phyloP scores from a whole-genome alignment of 495 filamentous ascomycete genomes.

The Rhizodiscina lignyota region DNA sequence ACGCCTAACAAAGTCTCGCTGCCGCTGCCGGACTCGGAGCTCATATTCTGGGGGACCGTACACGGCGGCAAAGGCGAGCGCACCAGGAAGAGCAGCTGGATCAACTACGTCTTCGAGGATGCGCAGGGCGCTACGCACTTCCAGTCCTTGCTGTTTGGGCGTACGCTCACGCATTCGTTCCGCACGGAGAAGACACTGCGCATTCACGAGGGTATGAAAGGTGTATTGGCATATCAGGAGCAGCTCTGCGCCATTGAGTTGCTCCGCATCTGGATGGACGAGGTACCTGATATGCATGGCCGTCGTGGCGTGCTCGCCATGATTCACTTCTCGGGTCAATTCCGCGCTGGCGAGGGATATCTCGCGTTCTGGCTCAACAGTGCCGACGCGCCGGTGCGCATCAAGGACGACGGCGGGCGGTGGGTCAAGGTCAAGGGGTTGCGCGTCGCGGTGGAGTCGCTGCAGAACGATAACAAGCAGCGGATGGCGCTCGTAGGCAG shows the following conservation, averaged over 20 bases:
- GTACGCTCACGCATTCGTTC: conserved; percentile 18
- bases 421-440: conserved; percentile 20
- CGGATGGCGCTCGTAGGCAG: background rate
- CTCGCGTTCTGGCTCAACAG: conserved; percentile 20
- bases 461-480: background rate
- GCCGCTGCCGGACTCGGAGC: too few species aligned
- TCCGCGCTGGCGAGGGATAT: conserved; percentile 21
- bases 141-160: conserved; percentile 23
- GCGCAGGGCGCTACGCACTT: conserved; percentile 13
- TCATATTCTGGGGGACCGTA: conserved; percentile 1
- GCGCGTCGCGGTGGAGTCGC: conserved; percentile 13
- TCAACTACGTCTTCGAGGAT: conserved; percentile 22
- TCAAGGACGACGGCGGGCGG: conserved; percentile 17
- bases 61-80: conserved; percentile 15
- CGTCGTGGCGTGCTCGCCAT: conserved; percentile 17
- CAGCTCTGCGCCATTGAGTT: conserved; percentile 26
- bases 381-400: conserved; percentile 11
- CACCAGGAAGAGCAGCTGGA: too few species aligned
- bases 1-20: conserved; percentile 19
- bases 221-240: conserved; percentile 20
- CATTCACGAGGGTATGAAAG: conserved; percentile 20
- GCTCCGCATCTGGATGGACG: conserved; percentile 23
- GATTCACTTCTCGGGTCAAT: conserved; percentile 21
- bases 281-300: too few species aligned
- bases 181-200: conserved; percentile 20